A percentile compares a stretch with the other conserved stretches of the same genome.
Conservation (phyloP, 176 grass and related monocot genomes). For the Triticum timopheevii region DNA sequence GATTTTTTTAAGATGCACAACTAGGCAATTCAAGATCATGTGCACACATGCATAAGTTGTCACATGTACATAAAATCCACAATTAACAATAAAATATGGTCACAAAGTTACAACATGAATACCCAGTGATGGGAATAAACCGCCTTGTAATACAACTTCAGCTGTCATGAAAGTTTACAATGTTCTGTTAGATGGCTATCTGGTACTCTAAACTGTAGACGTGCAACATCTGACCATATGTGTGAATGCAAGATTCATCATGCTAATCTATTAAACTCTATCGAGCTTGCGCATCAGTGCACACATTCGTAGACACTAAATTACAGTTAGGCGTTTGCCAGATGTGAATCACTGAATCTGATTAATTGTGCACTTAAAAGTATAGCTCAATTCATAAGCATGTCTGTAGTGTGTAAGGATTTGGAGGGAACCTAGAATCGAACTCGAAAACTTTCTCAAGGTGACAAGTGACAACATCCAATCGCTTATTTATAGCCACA, state of each 20-base stretch:
- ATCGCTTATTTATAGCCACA: slow-evolving; percentile 1
- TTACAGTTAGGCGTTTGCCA: background rate
- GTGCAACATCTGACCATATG: background rate
- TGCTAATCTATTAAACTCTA: background rate
- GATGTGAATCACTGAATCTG: slow-evolving; percentile 8
- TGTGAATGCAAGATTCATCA: background rate
- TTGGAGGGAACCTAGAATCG: background rate
- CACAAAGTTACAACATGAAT: background rate
- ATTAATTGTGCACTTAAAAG: background rate
- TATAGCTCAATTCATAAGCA: slow-evolving; percentile 5
- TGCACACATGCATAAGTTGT: background rate
- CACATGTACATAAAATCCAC: background rate
- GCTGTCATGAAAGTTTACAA: background rate
- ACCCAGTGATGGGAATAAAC: slow-evolving; percentile 2
- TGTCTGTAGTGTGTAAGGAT: background rate
- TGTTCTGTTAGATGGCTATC: no score
- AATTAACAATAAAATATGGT: slow-evolving; percentile 4
- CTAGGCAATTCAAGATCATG: background rate
- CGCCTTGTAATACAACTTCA: background rate
- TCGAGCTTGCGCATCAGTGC: background rate
- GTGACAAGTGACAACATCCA: background rate
- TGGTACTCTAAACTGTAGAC: background rate
- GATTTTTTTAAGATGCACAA: background rate
- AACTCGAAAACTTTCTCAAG: background rate
- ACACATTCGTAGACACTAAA: background rate